These are phyloP conservation scores for Verticillium alfalfae DNA, from an alignment of 2,329 filamentous ascomycete genomes.

Conservation along the genomic window DNA sequence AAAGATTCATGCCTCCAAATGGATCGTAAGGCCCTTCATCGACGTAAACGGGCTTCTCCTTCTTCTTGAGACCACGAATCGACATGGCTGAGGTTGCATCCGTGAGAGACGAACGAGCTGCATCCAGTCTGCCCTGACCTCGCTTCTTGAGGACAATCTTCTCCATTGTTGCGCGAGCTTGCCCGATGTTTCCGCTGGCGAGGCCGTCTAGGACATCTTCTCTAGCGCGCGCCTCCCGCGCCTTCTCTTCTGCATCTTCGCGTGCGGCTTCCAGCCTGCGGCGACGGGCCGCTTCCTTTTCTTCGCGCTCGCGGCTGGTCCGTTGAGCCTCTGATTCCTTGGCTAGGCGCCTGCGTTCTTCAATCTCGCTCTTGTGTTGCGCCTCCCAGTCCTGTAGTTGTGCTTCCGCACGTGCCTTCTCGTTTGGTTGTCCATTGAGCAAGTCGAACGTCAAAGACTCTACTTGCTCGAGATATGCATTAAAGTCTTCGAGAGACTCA, in stretches of 20 bases:
- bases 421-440: slow-evolving; percentile 63
- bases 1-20: slow-evolving; percentile 69
- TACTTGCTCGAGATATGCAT: slow-evolving; percentile 90
- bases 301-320: slow-evolving; percentile 52
- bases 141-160: slow-evolving; percentile 70
- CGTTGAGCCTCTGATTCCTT: slow-evolving; percentile 49
- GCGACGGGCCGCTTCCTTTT: slow-evolving; percentile 60
- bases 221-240: slow-evolving; percentile 55
- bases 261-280: slow-evolving; percentile 57
- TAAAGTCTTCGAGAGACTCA: slow-evolving; percentile 74
- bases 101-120: slow-evolving; percentile 24
- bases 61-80: slow-evolving; percentile 76
- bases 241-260: slow-evolving; percentile 67
- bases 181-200: slow-evolving; percentile 52
- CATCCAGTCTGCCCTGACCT: slow-evolving; percentile 41
- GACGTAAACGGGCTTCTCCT: slow-evolving; percentile 36
- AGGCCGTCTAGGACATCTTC: slow-evolving; percentile 68
- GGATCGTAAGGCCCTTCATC: slow-evolving; percentile 80
- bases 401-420: slow-evolving; percentile 41
- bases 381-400: slow-evolving; percentile 59
- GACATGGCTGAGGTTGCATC: slow-evolving; percentile 36
- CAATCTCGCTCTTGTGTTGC: slow-evolving; percentile 64
- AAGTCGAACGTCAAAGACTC: slow-evolving; percentile 89
- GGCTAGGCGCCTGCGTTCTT: slow-evolving; percentile 52
- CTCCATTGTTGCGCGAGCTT: slow-evolving; percentile 52